Evolutionary conservation across 2,329 filamentous ascomycete species (phyloP), one percentile per base, ranked within the genome.

Genomic region (Hortaea sp.): DNA sequence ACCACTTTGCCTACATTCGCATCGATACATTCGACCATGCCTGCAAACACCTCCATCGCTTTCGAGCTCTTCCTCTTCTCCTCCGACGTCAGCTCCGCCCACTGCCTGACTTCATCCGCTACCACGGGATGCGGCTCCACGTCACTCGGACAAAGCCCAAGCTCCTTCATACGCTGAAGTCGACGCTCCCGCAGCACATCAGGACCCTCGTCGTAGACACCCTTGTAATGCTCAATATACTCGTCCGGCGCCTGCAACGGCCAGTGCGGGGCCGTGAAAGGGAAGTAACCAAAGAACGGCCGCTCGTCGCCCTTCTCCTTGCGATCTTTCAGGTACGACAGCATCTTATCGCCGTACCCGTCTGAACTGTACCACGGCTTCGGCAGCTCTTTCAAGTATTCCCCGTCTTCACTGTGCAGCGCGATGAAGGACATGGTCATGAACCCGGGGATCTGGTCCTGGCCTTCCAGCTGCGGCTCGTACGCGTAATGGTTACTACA

Each of bases 201-300:
- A 0, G 79, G 78, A 0, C 79, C 79, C 4, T 78, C 75, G 41
- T 79, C 73, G 54, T 82, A 82, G 0, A 77, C 64, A 12, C 78
- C 77, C 10, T 69, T 69, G 60, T 81, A 82, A 52, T 78, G 75
- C 12, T 70, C 66, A 39, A 76, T 72, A 45, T 74, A 72, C 49
- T 78, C 71, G 43, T 68, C 64, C 0, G 77, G 76, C 0, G 76
- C 76, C 53, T 82, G 78, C 5, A 82, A 62, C 1, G 78, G 78
- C 78, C 78, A 82, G 52, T 82, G 78, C 1, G 78, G 78, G 0
- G 78, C 78, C 0, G 77, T 78, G 58, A 80, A 82, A 1, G 78
- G 76, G 2, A 78, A 65, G 56, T 79, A 81, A 1, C 65, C 76
- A 54, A 81, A 81, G 64, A 81, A 81, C 0, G 77, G 70, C 34